Evolutionary conservation across 73 alveolate species (phyloP).

Genomic region (Tetrahymena borealis): DNA sequence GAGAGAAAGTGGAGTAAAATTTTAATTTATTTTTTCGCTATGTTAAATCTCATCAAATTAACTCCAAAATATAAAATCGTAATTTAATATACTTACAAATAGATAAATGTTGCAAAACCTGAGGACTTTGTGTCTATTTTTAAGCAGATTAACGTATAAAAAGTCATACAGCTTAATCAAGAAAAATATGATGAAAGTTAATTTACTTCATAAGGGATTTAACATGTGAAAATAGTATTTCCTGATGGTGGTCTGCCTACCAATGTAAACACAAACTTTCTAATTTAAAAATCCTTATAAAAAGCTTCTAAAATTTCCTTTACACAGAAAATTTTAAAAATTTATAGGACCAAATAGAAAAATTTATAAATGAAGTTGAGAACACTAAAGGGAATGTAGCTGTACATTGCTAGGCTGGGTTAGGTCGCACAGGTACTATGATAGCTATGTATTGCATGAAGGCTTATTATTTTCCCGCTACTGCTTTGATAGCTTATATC

Average conservation of each 20-base stretch:
- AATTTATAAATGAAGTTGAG: conserved; percentile 43
- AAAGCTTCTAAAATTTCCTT: not conserved
- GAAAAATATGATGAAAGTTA: not conserved
- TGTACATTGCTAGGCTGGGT: conserved; percentile 96
- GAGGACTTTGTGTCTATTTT: not conserved
- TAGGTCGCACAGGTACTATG: conserved; percentile 95
- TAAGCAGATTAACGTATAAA: not conserved
- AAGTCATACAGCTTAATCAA: not conserved
- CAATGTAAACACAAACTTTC: too few relatives aligned
- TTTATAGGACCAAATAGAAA: not conserved
- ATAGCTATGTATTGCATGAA: conserved; percentile 81
- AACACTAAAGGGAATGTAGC: conserved; percentile 86
- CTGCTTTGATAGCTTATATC: conserved; percentile 75
- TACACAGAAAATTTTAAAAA: not conserved
- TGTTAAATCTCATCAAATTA: too few relatives aligned
- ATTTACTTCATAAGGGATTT: not conserved
- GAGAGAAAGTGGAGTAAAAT: not conserved
- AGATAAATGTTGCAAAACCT: not conserved
- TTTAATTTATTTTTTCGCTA: not conserved
- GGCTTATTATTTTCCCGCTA: conserved; percentile 77
- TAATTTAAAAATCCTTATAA: too few relatives aligned
- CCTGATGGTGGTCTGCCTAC: not conserved
- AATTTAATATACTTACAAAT: too few relatives aligned
- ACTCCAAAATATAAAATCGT: too few relatives aligned
- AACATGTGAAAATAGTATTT: not conserved